These are phyloP conservation scores for Syzygium oleosum DNA, from an alignment of 345 rosid genomes.

Conservation along the genomic window DNA sequence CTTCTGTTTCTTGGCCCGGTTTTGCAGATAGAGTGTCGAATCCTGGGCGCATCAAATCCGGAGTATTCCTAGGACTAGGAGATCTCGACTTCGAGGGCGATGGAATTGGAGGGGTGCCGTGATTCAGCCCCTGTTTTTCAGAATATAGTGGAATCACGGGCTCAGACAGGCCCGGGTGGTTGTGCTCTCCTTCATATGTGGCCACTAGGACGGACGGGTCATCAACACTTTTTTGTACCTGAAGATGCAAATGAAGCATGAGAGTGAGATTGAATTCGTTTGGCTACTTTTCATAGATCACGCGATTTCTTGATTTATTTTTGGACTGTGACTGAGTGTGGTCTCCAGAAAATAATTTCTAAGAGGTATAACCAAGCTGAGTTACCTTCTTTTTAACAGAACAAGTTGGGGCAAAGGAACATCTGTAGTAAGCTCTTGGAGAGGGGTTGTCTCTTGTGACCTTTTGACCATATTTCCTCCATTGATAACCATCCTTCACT, in stretches of 20 bases:
- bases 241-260: neutral
- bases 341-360: neutral
- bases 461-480: constrained; percentile 98
- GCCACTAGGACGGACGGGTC: constrained; percentile 58
- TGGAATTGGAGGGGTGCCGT: neutral
- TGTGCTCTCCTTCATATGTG: constrained; percentile 87
- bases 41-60: neutral
- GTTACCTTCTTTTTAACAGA: constrained; percentile 83
- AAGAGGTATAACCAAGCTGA: neutral
- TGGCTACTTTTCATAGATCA: neutral
- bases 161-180: constrained; percentile 33
- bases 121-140: neutral
- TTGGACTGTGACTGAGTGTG: neutral
- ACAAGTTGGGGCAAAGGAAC: constrained; percentile 76
- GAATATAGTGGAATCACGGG: constrained; percentile 13
- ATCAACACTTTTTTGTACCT: constrained; percentile 86
- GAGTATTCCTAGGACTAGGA: constrained; percentile 13
- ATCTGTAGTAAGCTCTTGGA: constrained; percentile 86
- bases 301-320: neutral
- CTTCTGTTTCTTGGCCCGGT: constrained; percentile 10
- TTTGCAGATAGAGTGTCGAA: neutral
- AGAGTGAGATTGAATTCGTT: neutral
- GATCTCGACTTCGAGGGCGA: constrained; percentile 11
- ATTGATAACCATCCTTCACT: constrained; percentile 84
- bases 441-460: constrained; percentile 91